Conservation (phyloP, 1,284 basidiomycete genomes). For the Moniliella sp. region DNA sequence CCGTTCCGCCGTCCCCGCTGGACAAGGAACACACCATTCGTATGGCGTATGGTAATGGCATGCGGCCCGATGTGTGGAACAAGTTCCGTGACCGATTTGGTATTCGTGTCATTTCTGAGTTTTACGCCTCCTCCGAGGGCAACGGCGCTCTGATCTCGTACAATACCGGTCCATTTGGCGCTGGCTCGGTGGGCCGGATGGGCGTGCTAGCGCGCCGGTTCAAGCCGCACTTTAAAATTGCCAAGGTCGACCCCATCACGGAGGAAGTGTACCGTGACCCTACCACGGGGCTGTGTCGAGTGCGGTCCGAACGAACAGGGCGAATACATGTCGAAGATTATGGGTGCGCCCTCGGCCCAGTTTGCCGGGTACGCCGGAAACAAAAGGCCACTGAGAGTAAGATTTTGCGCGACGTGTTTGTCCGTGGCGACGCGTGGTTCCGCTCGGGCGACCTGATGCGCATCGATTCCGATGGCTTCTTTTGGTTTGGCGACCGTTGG, state of each 20-base stretch:
- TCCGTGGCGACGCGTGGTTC: constrained; percentile 30
- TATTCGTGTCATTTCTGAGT: constrained; percentile 26
- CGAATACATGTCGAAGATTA: constrained; percentile 29
- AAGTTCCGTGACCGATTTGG: constrained; percentile 32
- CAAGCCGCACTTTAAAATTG: constrained; percentile 23
- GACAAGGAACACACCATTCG: constrained; percentile 34
- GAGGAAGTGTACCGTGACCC: constrained; percentile 30
- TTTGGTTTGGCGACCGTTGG: constrained; percentile 33
- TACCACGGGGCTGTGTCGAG: constrained; percentile 24
- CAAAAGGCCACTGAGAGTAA: constrained; percentile 31
- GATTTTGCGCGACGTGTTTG: constrained; percentile 27
- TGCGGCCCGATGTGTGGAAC: constrained; percentile 33
- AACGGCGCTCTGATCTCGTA: constrained; percentile 29
- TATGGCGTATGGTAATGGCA: constrained; percentile 35
- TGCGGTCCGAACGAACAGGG: constrained; percentile 21
- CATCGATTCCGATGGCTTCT: constrained; percentile 21
- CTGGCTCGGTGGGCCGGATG: constrained; percentile 29
- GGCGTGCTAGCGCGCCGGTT: constrained; percentile 12
- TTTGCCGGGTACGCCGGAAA: constrained; percentile 28
- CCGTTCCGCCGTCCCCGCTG: constrained; percentile 19
- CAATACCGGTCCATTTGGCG: constrained; percentile 29
- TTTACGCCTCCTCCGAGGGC: constrained; percentile 32
- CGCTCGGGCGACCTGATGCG: constrained; percentile 29
- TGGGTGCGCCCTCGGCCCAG: constrained; percentile 7
- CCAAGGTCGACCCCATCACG: constrained; percentile 30